Evolutionary conservation across 495 filamentous ascomycete genomes (phyloP), one percentile per base, ranked within the genome.

Genomic region (Annulohypoxylon moriforme): DNA sequence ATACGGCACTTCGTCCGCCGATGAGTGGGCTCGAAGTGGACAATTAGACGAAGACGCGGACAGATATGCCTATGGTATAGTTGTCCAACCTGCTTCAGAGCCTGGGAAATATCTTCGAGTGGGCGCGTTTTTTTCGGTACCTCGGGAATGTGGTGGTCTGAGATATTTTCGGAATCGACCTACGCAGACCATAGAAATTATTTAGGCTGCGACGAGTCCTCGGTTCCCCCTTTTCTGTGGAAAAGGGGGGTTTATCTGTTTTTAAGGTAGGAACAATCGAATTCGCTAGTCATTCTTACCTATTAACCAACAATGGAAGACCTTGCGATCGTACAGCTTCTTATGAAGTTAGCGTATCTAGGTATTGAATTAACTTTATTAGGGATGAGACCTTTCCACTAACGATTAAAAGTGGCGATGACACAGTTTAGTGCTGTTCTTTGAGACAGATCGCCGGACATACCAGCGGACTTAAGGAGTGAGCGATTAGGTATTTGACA

Each of bases 131-230:
- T 24, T 36, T 33, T 63, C 67, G 9, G 25, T 62, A 9, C 59
- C 59, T 60, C 5, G 40, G 31, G 67, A 50, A 64, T 22, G 18
- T 22, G 67, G 67, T 40, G 67, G 67, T 4, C 33, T 69, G 52
- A 40, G 55, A 34, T 68, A 68, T 25, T 68, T 68, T 46, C 47
- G 47, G 27, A 25, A 24, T 22, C 18, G 16, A 9, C 57, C 65
- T 2, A 18, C 11, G 14, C 47, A 14, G 34, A 61, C 56, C 0
- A 47, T 68, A 16, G 61, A 64, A 29, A 64, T 64, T 46, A 64
- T 64, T 10, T 63, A 61, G 34, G 27, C 6, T 29, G 3, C n/a
- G n/a, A n/a, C n/a, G n/a, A n/a, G 6, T 29, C 36, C 1, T 11
- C 1, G 36, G 11, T 40, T 2, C 11, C 10, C 2, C 36, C 36